Evolutionary conservation across 345 rosid genomes (phyloP).

Genomic region (Eucalyptus cladocalyx): DNA sequence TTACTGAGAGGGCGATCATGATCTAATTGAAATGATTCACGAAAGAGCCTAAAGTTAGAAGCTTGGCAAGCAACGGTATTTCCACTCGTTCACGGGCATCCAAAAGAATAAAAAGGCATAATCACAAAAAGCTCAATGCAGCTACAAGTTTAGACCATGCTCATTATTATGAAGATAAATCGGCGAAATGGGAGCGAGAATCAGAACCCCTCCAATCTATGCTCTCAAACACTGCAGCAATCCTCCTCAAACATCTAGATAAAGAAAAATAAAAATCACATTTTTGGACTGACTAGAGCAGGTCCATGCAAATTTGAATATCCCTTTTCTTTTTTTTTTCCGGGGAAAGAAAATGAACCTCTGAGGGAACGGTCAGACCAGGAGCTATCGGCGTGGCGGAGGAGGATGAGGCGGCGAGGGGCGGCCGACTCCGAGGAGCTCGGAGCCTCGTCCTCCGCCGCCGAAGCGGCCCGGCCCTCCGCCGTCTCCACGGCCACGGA

Average conservation of each 20-base stretch:
- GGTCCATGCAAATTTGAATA: background rate
- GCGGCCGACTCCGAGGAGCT: constrained; percentile 11
- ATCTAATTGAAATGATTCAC: constrained; percentile 12
- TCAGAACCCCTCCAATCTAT: background rate
- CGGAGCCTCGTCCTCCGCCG: background rate
- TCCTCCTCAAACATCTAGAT: background rate
- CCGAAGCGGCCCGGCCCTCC: background rate
- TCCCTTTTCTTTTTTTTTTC: background rate
- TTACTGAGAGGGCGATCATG: constrained; percentile 87
- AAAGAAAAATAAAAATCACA: background rate
- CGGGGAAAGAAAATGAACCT: constrained; percentile 15
- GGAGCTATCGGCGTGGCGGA: constrained; percentile 93
- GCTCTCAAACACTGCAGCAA: background rate
- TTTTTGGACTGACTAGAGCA: background rate
- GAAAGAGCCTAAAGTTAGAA: background rate
- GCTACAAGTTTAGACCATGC: background rate
- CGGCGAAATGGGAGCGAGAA: background rate
- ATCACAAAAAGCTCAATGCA: background rate
- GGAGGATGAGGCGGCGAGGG: constrained; percentile 79
- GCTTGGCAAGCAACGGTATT: background rate
- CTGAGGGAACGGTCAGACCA: constrained; percentile 57
- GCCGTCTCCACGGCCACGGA: constrained; percentile 1
- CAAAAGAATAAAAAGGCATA: background rate
- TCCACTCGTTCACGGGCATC: background rate
- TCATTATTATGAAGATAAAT: background rate